phyloP scores from a whole-genome alignment of 495 filamentous ascomycete genomes.

The Penicillium steckii region DNA sequence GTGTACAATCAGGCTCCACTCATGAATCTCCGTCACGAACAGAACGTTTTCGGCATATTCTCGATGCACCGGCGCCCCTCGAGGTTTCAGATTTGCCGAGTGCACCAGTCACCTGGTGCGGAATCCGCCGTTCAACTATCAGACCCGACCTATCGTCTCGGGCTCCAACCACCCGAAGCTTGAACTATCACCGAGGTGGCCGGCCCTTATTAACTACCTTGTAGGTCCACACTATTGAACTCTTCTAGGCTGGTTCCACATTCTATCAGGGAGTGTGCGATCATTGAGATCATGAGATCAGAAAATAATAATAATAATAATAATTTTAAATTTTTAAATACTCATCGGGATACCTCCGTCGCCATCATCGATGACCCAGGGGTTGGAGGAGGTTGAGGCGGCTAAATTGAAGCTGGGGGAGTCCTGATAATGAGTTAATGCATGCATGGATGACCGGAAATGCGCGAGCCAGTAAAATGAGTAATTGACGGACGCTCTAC shows the following conservation, averaged over 20 bases:
- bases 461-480: background rate
- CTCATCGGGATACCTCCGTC: background rate
- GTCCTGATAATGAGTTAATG: background rate
- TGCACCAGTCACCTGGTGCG: background rate
- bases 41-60: slow-evolving; percentile 25
- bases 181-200: slow-evolving; percentile 3
- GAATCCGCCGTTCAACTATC: slow-evolving; percentile 8
- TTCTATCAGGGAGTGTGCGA: background rate
- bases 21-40: slow-evolving; percentile 18
- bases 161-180: slow-evolving; percentile 4
- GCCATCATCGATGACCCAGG: too few relatives aligned
- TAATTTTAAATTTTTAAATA: background rate
- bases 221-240: background rate
- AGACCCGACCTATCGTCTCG: background rate
- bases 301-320: too few relatives aligned
- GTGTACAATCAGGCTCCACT: slow-evolving; percentile 17
- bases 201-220: background rate
- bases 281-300: background rate
- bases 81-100: slow-evolving; percentile 24
- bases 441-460: background rate
- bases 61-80: slow-evolving; percentile 1
- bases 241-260: background rate
- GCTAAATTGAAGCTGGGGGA: background rate
- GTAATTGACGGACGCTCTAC: slow-evolving; percentile 12
- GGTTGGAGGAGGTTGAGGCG: background rate